Base-by-base conservation (phyloP, 2,329 filamentous ascomycete genomes). In the Aspergillus quadrilineatus region DNA sequence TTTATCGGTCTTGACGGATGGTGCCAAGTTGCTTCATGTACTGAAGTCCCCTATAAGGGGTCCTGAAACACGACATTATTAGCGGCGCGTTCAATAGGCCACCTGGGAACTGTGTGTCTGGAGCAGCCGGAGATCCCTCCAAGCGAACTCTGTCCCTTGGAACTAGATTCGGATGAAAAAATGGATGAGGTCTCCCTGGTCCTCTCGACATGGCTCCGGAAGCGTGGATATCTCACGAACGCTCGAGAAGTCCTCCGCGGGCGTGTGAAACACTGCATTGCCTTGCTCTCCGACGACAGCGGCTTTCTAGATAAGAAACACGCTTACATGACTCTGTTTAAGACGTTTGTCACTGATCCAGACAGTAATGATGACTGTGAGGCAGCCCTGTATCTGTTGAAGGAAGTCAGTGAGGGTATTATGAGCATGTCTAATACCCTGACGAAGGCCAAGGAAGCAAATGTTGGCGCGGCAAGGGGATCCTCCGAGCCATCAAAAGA, bases 211-310 rank as follows among this genome's bases (percentile, higher is more conserved):
- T 50, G 47, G 47, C 32, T 50, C 4, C 34, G 36, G 2, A 14
- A 41, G 4, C 22, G 42, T 12, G 39, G 29, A 2, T 26, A 44
- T 9, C 2, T 6, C 8, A 5, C 10, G 10, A 53, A 50, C 17
- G 57, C 56, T 14, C 28, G 53, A 32, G n/a, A 41, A 9, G 53
- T 39, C 44, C 57, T 59, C 17, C 28, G 53, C 29, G 48, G 50
- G 4, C 30, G 44, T 10, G 49, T 59, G n/a, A 53, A 50, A 22
- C 6, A 22, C 4, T 44, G 55, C 30, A 22, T 58, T n/a, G 39
- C 43, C 7, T 12, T 56, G n/a, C 34, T 56, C 5, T 52, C 48
- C 22, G 54, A 52, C 10, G 42, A 56, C 7, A 17, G 43, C 37
- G 22, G 17, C 17, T 17, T 28, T 28, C 15, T 12, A 3, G 47